These are phyloP conservation scores for Arctium lappa DNA, from an alignment of 129 eudicot species.

Conservation along the genomic window DNA sequence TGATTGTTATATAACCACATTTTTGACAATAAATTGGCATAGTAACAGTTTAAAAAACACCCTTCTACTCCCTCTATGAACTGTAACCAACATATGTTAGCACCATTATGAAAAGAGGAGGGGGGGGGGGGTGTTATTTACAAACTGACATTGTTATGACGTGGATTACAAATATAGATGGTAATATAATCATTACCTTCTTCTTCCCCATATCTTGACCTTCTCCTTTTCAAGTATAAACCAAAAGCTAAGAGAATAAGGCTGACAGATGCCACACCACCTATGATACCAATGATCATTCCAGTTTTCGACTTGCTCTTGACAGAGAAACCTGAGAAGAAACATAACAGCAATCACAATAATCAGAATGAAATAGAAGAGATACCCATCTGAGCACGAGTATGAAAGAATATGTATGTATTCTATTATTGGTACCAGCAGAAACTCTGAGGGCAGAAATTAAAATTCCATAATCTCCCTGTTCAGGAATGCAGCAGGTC, in stretches of 20 bases:
- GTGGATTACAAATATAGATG: not conserved
- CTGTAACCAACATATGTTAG: no score
- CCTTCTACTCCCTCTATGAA: not conserved
- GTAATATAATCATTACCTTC: constrained; percentile 31
- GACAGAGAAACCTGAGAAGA: constrained; percentile 19
- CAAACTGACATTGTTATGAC: not conserved
- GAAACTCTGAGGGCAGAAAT: constrained; percentile 51
- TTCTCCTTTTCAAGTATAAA: constrained; percentile 32
- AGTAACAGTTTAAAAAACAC: not conserved
- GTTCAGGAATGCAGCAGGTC: constrained; percentile 54
- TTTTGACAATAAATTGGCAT: not conserved
- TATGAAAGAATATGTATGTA: not conserved
- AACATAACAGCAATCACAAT: not conserved
- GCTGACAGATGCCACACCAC: constrained; percentile 24
- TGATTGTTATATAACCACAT: not conserved
- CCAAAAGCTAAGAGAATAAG: constrained; percentile 24
- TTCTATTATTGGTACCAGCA: constrained; percentile 30
- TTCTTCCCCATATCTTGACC: constrained; percentile 29
- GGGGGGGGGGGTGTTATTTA: no score
- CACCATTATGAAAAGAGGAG: no score
- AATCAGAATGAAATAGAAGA: not conserved
- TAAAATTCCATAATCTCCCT: constrained; percentile 51
- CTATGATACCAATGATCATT: constrained; percentile 45
- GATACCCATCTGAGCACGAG: not conserved
- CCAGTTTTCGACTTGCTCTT: constrained; percentile 35